Evolutionary conservation across 1,284 basidiomycete species (phyloP).

Genomic region (Ganoderma lingzhi): DNA sequence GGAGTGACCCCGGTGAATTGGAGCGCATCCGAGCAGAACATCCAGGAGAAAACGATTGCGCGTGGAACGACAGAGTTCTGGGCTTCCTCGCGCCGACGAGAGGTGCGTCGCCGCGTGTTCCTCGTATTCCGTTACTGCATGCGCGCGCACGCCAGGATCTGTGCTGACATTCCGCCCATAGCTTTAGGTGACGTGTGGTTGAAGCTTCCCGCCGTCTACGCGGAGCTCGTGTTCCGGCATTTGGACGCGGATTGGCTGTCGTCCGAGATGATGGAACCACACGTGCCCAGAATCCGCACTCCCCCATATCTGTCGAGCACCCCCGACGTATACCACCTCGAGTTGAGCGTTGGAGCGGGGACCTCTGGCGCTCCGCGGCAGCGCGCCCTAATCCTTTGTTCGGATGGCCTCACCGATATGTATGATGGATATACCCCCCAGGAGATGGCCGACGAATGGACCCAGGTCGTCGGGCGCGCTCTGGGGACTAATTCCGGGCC

Average conservation of each 20-base stretch:
- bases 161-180: constrained; percentile 35
- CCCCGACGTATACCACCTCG: constrained; percentile 58
- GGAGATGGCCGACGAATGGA: constrained; percentile 52
- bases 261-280: constrained; percentile 46
- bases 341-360: constrained; percentile 27
- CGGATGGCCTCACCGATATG: constrained; percentile 66
- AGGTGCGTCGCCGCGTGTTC: constrained; percentile 48
- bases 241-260: constrained; percentile 58
- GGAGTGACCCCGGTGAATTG: constrained; percentile 55
- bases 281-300: constrained; percentile 56
- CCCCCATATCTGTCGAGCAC: constrained; percentile 66
- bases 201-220: constrained; percentile 67
- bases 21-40: constrained; percentile 60
- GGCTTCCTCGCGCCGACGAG: constrained; percentile 73
- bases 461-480: constrained; percentile 43
- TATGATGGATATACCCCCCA: constrained; percentile 49
- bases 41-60: constrained; percentile 58
- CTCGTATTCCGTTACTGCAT: constrained; percentile 4
- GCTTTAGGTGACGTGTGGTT: constrained; percentile 71
- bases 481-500: constrained; percentile 26
- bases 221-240: constrained; percentile 58
- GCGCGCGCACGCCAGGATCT: background rate
- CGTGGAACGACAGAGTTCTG: constrained; percentile 62
- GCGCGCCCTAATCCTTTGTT: constrained; percentile 56
- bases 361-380: constrained; percentile 19